Evolutionary conservation across 768 basidiomycete genomes (phyloP).

Genomic region (Pisolithus microcarpus): DNA sequence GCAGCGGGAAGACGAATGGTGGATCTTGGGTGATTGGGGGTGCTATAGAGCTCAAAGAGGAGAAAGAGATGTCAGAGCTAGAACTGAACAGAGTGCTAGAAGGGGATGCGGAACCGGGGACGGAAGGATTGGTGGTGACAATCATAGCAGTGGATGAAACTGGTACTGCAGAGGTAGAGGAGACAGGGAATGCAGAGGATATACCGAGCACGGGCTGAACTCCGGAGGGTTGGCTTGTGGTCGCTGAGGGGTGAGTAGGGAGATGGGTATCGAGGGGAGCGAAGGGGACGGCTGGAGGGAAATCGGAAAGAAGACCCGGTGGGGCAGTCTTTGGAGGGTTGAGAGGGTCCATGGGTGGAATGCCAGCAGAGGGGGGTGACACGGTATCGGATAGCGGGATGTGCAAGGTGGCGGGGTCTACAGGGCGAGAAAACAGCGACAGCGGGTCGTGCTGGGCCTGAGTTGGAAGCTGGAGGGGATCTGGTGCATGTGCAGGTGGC

Average conservation of each 20-base stretch:
- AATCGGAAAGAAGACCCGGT: conserved; percentile 37
- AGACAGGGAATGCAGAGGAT: conserved; percentile 25
- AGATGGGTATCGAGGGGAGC: conserved; percentile 31
- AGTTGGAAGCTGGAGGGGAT: conserved; percentile 10
- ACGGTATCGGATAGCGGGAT: conserved; percentile 32
- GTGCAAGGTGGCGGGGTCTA: conserved; percentile 31
- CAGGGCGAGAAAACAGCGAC: conserved; percentile 29
- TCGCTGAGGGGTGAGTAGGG: conserved; percentile 14
- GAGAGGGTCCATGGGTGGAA: conserved; percentile 30
- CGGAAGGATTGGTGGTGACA: conserved; percentile 7
- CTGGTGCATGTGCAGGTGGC: conserved; percentile 7
- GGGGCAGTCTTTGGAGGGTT: conserved; percentile 10
- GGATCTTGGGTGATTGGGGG: conserved; percentile 12
- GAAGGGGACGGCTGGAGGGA: conserved; percentile 31
- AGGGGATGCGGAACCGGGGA: conserved; percentile 9
- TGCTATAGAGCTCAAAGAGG: conserved; percentile 10
- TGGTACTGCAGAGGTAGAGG: conserved; percentile 4
- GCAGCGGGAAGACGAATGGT: conserved; percentile 19
- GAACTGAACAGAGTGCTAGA: conserved; percentile 15
- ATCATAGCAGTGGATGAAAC: not conserved
- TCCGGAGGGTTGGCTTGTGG: conserved; percentile 21
- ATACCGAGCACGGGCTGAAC: conserved; percentile 34
- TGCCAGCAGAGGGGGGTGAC: conserved; percentile 25
- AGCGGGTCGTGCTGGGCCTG: conserved; percentile 27
- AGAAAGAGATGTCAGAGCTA: conserved; percentile 20